Percentiles rank a stretch among this genome's conserved stretches.
Conservation (phyloP, 179 eudicot species). For the Gypsophila paniculata region DNA sequence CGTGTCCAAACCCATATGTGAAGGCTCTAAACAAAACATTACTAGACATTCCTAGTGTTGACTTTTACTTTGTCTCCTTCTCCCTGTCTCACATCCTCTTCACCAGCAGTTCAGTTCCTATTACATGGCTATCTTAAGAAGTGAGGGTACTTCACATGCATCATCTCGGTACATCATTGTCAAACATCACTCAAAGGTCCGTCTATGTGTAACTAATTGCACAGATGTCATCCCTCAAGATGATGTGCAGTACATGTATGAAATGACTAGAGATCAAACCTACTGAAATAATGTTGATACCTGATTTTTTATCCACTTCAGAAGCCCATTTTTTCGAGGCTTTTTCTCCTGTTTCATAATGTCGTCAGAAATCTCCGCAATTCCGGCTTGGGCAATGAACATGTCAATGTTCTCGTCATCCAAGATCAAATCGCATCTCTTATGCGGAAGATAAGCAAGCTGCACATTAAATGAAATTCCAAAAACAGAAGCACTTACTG, state of each 20-base stretch:
- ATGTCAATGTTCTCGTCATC: constrained; percentile 81
- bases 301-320: constrained; percentile 82
- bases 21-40: neutral
- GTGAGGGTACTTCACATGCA: neutral
- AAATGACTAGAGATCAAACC: neutral
- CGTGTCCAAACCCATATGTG: neutral
- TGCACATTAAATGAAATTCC: constrained; percentile 30
- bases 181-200: neutral
- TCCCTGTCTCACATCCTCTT: neutral
- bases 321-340: constrained; percentile 70
- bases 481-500: neutral
- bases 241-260: neutral
- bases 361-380: constrained; percentile 52
- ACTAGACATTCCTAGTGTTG: neutral
- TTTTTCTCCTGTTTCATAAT: constrained; percentile 69
- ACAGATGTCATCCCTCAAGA: neutral
- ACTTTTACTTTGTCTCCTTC: neutral
- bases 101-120: neutral
- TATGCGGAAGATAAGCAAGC: constrained; percentile 95
- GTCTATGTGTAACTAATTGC: neutral
- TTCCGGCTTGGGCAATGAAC: constrained; percentile 62
- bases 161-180: neutral
- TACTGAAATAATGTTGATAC: constrained; percentile 33
- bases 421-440: constrained; percentile 74
- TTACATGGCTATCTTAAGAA: too few species aligned